Base-by-base conservation (phyloP, 2,329 filamentous ascomycete species). In the Ampelomyces quisqualis region DNA sequence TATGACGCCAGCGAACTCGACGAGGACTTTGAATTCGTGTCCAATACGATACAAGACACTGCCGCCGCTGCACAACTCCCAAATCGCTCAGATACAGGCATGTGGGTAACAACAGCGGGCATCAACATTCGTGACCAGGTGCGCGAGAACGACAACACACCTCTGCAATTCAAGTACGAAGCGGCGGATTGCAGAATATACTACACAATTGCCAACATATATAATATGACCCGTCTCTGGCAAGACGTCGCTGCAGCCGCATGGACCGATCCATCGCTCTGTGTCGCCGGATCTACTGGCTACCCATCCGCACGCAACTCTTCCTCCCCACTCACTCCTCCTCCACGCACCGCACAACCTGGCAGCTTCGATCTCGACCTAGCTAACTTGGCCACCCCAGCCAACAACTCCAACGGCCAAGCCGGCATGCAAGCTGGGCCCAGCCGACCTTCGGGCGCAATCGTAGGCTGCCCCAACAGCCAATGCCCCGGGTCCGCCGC, bases 71-170 rank as follows among this genome's bases (percentile, higher is more conserved):
- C 28, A 29, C 21, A 11, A 34, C 38, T 26, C 22, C 41, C 22
- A 34, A 15, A 24, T 18, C 20, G 20, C 31, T 34, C 22, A 44
- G 40, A 50, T 22, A 17, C 40, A 5, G 60, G 59, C 11, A 58
- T 68, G 7, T 58, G 24, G 28, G 44, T 58, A 14, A 54, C 43
- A 14, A 60, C 51, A 24, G 55, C 52, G 1, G 51, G 51, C 14
- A 37, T 71, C 49, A 72, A 65, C 34, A 50, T 72, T 21, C 61
- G 65, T n/a, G 68, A 70, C 29, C 65, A 69, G 34, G 49, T 72
- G n/a, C 60, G 68, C 2, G 35, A 47, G 3, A 53, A 55, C 9
- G 60, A 66, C 3, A 23, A 43, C 1, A 49, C 47, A 4, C 68
- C 69, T 0, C 49, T 70, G 1, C 66, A 71, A 34, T 69, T 70